Conservation (phyloP, 164 flowering plant species). For the Santalum album region DNA sequence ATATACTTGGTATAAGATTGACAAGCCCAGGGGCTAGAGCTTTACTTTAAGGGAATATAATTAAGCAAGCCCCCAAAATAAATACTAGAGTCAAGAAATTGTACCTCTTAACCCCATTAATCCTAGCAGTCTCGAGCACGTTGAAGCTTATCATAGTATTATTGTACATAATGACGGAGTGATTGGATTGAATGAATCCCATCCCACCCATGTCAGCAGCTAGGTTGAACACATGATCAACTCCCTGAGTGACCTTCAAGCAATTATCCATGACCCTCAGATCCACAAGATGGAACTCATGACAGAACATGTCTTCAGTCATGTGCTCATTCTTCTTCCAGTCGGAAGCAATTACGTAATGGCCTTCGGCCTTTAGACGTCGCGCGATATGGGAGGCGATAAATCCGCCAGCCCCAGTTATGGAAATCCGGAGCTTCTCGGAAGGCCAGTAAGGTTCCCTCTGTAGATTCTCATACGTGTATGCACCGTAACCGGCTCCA, state of each 20-base stretch:
- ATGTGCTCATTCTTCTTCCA: constrained; percentile 99
- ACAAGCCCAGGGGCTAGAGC: too few relatives aligned
- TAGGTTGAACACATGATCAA: constrained; percentile 93
- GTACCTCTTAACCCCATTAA: constrained; percentile 88
- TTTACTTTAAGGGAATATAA: too few relatives aligned
- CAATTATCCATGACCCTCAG: constrained; percentile 98
- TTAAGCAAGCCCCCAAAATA: too few relatives aligned
- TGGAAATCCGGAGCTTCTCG: constrained; percentile 79
- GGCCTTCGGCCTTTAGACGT: constrained; percentile 88
- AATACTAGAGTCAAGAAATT: constrained; percentile 9
- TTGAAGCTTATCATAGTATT: constrained; percentile 98
- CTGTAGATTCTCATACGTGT: constrained; percentile 77
- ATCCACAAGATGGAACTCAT: constrained; percentile 94
- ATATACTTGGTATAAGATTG: too few relatives aligned
- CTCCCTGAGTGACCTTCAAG: constrained; percentile 72
- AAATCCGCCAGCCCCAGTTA: constrained; percentile 98
- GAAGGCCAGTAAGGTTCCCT: constrained; percentile 95
- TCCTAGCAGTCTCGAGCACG: constrained; percentile 91
- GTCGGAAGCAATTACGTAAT: constrained; percentile 94
- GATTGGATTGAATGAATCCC: constrained; percentile 99
- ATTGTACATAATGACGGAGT: constrained; percentile 95
- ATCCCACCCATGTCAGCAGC: constrained; percentile 99
- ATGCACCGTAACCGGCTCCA: constrained; percentile 51
- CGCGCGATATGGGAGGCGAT: constrained; percentile 98
- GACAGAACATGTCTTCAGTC: constrained; percentile 96